Evolutionary conservation across 225 moss, liverwort and hornwort genomes (phyloP).

Genomic region (Bryoerythrophyllum caledonicum): DNA sequence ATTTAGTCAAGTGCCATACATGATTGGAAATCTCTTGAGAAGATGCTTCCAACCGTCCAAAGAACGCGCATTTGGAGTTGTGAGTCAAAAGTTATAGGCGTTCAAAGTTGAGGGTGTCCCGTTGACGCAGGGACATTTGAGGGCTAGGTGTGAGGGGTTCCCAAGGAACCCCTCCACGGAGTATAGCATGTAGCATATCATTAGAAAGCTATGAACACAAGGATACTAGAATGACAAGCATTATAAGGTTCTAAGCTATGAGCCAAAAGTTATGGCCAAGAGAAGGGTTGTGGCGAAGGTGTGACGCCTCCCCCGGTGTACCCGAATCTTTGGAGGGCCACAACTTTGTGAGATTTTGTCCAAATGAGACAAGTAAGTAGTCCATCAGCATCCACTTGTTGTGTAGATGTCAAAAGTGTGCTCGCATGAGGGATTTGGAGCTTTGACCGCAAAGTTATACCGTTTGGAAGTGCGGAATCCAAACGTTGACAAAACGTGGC

Average conservation of each 20-base stretch:
- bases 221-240: neutral
- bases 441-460: neutral
- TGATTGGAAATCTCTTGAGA: too few species aligned
- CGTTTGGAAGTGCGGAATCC: neutral
- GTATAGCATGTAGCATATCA: neutral
- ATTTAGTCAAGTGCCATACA: too few species aligned
- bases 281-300: neutral
- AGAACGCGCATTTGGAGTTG: too few species aligned
- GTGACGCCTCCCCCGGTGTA: neutral
- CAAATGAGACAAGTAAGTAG: neutral
- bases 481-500: neutral
- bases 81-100: too few species aligned
- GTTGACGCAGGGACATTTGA: neutral
- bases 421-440: neutral
- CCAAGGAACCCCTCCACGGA: neutral
- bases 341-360: neutral
- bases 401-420: neutral
- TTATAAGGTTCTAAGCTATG: neutral
- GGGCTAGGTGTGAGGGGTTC: neutral
- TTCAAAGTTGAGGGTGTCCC: too few species aligned
- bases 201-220: neutral
- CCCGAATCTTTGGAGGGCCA: neutral
- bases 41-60: too few species aligned
- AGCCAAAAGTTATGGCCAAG: neutral
- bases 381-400: neutral